Evolutionary conservation across 192 early-diverging fungal genomes (phyloP).

Genomic region (Podila horticola): DNA sequence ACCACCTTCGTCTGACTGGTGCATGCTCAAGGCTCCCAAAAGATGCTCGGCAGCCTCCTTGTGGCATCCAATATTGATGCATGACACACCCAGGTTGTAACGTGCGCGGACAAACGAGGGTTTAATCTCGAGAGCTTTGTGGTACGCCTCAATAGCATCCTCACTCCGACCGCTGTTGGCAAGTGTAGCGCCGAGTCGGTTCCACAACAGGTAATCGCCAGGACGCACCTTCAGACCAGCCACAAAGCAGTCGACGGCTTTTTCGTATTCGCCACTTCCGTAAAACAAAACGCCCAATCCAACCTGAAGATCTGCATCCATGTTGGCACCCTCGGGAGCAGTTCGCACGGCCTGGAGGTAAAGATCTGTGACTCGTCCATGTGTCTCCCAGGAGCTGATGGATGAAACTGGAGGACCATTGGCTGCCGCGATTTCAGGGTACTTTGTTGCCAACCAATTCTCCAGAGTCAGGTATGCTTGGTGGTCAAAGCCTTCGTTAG

Average conservation of each 20-base stretch:
- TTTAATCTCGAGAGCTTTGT: constrained; percentile 91
- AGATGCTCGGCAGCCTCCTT: constrained; percentile 95
- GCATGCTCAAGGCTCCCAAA: constrained; percentile 85
- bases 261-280: constrained; percentile 88
- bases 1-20: constrained; percentile 58
- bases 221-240: constrained; percentile 88
- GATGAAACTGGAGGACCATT: constrained; percentile 40
- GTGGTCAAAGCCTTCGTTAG: constrained; percentile 92
- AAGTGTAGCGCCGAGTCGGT: constrained; percentile 95
- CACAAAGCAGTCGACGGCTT: constrained; percentile 98
- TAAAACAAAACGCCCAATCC: constrained; percentile 97
- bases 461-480: constrained; percentile 93
- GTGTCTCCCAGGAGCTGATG: constrained; percentile 62
- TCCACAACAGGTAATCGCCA: constrained; percentile 93
- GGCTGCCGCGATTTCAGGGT: constrained; percentile 63
- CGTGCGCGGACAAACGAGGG: constrained; percentile 96
- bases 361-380: constrained; percentile 78
- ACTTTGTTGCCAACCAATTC: constrained; percentile 85
- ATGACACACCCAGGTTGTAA: constrained; percentile 96
- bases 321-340: constrained; percentile 57
- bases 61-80: constrained; percentile 92
- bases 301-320: constrained; percentile 95
- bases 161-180: constrained; percentile 85
- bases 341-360: constrained; percentile 83
- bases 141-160: constrained; percentile 94